A percentile compares a stretch with the other conserved stretches of the same genome.
These are phyloP conservation scores for Penicillium angulare DNA, from an alignment of 495 filamentous ascomycete species.

Conservation along the genomic window DNA sequence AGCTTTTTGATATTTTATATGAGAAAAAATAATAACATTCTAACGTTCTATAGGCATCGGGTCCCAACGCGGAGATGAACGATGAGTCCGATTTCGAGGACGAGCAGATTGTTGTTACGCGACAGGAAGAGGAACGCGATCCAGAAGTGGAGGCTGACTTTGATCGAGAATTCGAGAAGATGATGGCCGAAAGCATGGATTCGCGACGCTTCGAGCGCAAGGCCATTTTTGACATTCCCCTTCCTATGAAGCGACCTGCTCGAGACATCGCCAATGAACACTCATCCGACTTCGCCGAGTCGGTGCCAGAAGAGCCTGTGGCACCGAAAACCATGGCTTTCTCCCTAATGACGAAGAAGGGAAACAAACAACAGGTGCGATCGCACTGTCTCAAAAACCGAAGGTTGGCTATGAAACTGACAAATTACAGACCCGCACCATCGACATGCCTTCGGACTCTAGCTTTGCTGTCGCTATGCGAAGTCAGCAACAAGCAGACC, in stretches of 20 bases:
- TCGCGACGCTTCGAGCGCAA: constrained; percentile 93
- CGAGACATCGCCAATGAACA: constrained; percentile 54
- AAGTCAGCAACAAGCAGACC: constrained; percentile 88
- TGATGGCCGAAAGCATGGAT: constrained; percentile 97
- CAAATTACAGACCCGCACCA: constrained; percentile 72
- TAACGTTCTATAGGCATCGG: constrained; percentile 46
- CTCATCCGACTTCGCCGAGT: constrained; percentile 33
- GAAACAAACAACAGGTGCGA: constrained; percentile 87
- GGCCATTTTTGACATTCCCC: constrained; percentile 85
- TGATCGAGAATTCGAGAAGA: constrained; percentile 95
- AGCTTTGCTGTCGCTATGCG: constrained; percentile 95
- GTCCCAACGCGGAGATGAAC: constrained; percentile 41
- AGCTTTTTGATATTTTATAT: constrained; percentile 6
- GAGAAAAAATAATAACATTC: not conserved
- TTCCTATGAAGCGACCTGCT: constrained; percentile 78
- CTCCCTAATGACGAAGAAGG: constrained; percentile 91
- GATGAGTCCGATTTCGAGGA: constrained; percentile 60
- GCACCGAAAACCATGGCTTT: constrained; percentile 80
- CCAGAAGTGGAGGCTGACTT: constrained; percentile 96
- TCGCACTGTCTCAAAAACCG: not conserved
- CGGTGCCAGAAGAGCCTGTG: constrained; percentile 35
- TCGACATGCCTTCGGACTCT: constrained; percentile 92
- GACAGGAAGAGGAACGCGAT: constrained; percentile 85
- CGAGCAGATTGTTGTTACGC: constrained; percentile 86
- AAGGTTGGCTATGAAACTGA: constrained; percentile 1